These are phyloP conservation scores for Myxozyma lipomycoides DNA, from an alignment of 805 yeast genomes.

Conservation along the genomic window DNA sequence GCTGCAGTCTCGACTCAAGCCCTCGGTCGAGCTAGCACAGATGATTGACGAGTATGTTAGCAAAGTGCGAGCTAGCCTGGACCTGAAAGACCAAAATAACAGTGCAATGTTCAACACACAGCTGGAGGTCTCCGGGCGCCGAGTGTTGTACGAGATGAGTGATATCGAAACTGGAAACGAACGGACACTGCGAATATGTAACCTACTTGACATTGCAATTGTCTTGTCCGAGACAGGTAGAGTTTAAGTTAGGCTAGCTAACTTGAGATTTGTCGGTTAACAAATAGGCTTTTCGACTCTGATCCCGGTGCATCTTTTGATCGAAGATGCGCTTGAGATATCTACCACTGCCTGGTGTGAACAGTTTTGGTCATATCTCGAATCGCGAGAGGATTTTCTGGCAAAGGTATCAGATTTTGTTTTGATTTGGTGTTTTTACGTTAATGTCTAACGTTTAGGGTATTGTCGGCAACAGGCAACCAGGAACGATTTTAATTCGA, in stretches of 20 bases:
- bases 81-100: background rate
- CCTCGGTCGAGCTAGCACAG: too few species aligned
- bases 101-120: background rate
- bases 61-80: too few species aligned
- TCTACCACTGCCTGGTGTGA: constrained; percentile 37
- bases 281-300: constrained; percentile 7
- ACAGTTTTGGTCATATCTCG: constrained; percentile 38
- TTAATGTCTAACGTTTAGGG: constrained; percentile 5
- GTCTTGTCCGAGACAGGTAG: constrained; percentile 8
- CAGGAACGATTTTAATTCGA: constrained; percentile 38
- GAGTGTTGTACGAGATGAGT: background rate
- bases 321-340: constrained; percentile 38
- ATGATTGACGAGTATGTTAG: too few species aligned
- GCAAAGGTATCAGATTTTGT: constrained; percentile 17
- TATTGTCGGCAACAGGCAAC: constrained; percentile 34
- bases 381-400: constrained; percentile 31
- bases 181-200: constrained; percentile 15
- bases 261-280: background rate
- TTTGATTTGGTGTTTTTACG: background rate
- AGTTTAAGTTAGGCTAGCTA: background rate
- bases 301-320: constrained; percentile 27
- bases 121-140: background rate
- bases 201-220: constrained; percentile 28
- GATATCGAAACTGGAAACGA: constrained; percentile 3
- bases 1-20: too few species aligned